Conservation (phyloP, 1,284 basidiomycete species). For the Cerioporus squamosus region DNA sequence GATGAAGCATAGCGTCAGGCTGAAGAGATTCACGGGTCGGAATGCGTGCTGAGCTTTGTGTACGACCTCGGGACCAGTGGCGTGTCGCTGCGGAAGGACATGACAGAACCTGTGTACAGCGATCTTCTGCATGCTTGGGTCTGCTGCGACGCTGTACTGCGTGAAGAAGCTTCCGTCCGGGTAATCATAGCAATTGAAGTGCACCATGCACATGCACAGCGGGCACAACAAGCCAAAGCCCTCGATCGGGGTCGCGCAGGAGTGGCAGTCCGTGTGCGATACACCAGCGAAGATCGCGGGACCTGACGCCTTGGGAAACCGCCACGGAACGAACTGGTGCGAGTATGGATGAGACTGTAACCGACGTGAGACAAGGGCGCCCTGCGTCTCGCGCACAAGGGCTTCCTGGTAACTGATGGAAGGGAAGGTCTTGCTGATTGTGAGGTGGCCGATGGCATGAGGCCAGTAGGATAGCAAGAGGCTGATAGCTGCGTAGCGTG, state of each 20-base stretch:
- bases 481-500: constrained; percentile 58
- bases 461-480: constrained; percentile 71
- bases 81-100: constrained; percentile 41
- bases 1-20: constrained; percentile 66
- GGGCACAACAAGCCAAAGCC: constrained; percentile 71
- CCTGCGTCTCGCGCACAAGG: constrained; percentile 22
- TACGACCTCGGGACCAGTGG: constrained; percentile 29
- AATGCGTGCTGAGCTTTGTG: constrained; percentile 51
- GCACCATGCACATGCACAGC: constrained; percentile 65
- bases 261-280: constrained; percentile 53
- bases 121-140: constrained; percentile 53
- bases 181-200: constrained; percentile 76
- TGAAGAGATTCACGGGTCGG: constrained; percentile 68
- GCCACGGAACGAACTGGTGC: constrained; percentile 75
- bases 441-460: constrained; percentile 65
- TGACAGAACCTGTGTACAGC: constrained; percentile 66
- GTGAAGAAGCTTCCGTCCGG: constrained; percentile 61
- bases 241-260: constrained; percentile 52
- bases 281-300: constrained; percentile 40
- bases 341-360: constrained; percentile 43
- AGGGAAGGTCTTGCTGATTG: constrained; percentile 56
- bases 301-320: constrained; percentile 43
- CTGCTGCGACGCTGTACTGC: constrained; percentile 52
- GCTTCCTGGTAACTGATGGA: constrained; percentile 37
- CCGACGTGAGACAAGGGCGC: constrained; percentile 13